Conservation (phyloP, 176 grass and related monocot genomes). For the Avena eriantha region DNA sequence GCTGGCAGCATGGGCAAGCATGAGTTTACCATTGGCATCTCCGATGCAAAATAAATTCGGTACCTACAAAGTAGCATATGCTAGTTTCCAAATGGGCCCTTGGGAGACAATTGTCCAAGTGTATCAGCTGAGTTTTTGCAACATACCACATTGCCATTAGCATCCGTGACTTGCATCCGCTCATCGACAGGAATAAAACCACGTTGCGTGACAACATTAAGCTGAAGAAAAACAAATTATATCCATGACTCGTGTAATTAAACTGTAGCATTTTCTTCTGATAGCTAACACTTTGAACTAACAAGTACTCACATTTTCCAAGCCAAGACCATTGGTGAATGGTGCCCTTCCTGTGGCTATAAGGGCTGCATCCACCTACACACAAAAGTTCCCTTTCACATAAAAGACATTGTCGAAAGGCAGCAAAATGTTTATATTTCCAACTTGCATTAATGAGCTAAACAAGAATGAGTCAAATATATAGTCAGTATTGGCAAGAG, state of each 20-base stretch:
- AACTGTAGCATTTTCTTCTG: background rate
- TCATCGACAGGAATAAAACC: constrained; percentile 98
- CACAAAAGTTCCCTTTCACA: background rate
- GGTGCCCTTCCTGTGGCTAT: constrained; percentile 98
- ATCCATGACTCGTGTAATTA: constrained; percentile 3
- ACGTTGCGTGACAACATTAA: constrained; percentile 85
- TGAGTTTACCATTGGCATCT: constrained; percentile 96
- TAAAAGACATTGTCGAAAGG: background rate
- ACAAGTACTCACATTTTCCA: constrained; percentile 83
- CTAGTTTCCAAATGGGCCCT: background rate
- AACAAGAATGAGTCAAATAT: constrained; percentile 22
- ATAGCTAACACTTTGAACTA: constrained; percentile 29
- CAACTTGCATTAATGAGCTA: constrained; percentile 8
- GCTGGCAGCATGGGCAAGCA: constrained; percentile 99
- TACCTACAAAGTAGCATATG: constrained; percentile 48
- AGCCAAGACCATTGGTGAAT: constrained; percentile 93
- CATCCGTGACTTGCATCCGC: constrained; percentile 85
- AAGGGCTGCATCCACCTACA: constrained; percentile 93
- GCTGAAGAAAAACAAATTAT: constrained; percentile 56
- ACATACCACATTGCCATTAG: constrained; percentile 80
- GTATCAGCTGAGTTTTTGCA: background rate
- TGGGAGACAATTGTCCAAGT: constrained; percentile 4
- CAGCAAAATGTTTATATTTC: background rate
- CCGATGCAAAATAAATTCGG: constrained; percentile 96
- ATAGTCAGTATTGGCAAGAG: background rate